These are phyloP conservation scores for Polyporus tsugae DNA, from an alignment of 1,284 basidiomycete species.

Conservation along the genomic window DNA sequence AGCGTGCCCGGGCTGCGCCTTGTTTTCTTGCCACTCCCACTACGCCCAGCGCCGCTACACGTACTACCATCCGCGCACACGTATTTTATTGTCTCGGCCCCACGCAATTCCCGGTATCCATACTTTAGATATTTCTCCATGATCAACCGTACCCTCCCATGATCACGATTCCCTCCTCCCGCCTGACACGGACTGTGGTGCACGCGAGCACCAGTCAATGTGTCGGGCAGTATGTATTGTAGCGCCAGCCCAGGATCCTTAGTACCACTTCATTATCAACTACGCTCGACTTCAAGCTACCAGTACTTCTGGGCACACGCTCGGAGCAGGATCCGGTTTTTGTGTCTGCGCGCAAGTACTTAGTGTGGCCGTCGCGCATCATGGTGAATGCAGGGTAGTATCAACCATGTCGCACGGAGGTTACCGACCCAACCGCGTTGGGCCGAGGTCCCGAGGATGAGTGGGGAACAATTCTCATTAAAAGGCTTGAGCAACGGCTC, in stretches of 20 bases:
- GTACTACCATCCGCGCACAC: slow-evolving; percentile 1
- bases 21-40: neutral
- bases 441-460: too few species aligned
- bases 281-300: neutral
- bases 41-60: neutral
- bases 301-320: neutral
- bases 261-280: neutral
- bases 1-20: neutral
- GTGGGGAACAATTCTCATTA: too few species aligned
- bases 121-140: slow-evolving; percentile 3
- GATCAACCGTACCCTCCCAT: neutral
- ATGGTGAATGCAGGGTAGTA: too few species aligned
- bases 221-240: slow-evolving; percentile 3
- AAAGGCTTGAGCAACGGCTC: too few species aligned
- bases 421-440: too few species aligned
- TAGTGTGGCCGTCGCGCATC: too few species aligned
- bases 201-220: neutral
- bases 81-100: neutral
- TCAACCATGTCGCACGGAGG: too few species aligned
- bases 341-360: too few species aligned
- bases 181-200: slow-evolving; percentile 2
- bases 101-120: neutral
- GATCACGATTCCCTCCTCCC: neutral
- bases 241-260: neutral
- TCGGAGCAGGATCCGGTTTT: too few species aligned